These are phyloP conservation scores for Ceratocystis eucalypticola DNA, from an alignment of 2,329 filamentous ascomycete genomes.

Conservation along the genomic window DNA sequence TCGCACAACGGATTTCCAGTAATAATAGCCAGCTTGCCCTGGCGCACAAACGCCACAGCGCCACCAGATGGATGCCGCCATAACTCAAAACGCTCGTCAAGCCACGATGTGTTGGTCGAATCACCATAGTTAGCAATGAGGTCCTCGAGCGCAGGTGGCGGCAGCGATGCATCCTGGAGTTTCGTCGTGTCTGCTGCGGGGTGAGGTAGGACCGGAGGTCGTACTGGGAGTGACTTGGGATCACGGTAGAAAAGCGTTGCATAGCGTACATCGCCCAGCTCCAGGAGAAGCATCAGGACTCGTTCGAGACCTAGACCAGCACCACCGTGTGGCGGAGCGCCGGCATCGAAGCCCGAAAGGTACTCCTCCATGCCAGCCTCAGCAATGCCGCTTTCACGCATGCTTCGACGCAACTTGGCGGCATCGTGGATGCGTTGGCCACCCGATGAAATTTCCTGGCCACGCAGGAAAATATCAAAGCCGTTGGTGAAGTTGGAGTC, in stretches of 20 bases:
- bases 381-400: constrained; percentile 60
- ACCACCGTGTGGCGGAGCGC: constrained; percentile 76
- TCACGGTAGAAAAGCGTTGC: constrained; percentile 80
- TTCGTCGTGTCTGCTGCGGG: constrained; percentile 68
- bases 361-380: constrained; percentile 84
- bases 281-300: constrained; percentile 71
- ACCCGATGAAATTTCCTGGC: constrained; percentile 83
- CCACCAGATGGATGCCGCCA: constrained; percentile 72
- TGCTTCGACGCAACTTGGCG: constrained; percentile 57
- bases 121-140: constrained; percentile 93
- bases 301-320: constrained; percentile 84
- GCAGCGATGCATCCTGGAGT: constrained; percentile 30
- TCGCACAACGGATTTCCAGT: constrained; percentile 84
- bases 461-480: constrained; percentile 87
- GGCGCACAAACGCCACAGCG: constrained; percentile 68
- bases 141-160: constrained; percentile 60
- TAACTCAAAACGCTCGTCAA: constrained; percentile 75
- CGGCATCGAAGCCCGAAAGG: constrained; percentile 74
- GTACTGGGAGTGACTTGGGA: constrained; percentile 69
- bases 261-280: constrained; percentile 78
- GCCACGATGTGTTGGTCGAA: constrained; percentile 85
- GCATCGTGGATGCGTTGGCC: constrained; percentile 86
- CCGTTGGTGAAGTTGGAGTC: constrained; percentile 70
- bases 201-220: constrained; percentile 56
- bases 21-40: constrained; percentile 66